Conservation (phyloP, 78 protist genomes). For the Dictyostelium brefeldianum region DNA sequence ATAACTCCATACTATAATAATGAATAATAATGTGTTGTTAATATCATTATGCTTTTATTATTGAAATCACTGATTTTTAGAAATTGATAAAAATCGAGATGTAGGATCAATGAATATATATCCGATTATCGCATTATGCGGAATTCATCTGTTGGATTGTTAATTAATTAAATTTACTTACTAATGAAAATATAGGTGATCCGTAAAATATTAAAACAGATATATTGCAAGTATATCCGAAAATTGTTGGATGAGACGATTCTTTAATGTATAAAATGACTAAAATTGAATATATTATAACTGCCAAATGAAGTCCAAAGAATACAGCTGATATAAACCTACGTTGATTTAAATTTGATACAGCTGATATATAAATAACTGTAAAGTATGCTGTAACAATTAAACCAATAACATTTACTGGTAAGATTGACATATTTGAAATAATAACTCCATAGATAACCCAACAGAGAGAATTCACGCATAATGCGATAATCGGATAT, state of each 20-base stretch:
- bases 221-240: constrained; percentile 49
- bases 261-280: not conserved
- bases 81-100: constrained; percentile 39
- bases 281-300: not conserved
- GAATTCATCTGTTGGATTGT: constrained; percentile 40
- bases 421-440: constrained; percentile 3
- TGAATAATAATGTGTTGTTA: not conserved
- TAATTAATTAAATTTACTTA: constrained; percentile 6
- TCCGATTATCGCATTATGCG: constrained; percentile 54
- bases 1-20: constrained; percentile 16
- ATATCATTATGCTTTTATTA: not conserved
- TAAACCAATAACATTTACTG: constrained; percentile 61
- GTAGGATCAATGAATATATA: constrained; percentile 28
- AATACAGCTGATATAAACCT: constrained; percentile 5
- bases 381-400: constrained; percentile 26
- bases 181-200: constrained; percentile 40
- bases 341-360: not conserved
- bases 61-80: constrained; percentile 26
- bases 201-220: constrained; percentile 31
- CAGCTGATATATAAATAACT: constrained; percentile 6
- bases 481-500: constrained; percentile 43
- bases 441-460: constrained; percentile 26
- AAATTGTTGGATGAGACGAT: not conserved
- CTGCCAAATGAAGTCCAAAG: not conserved
- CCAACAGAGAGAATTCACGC: constrained; percentile 44